Evolutionary conservation across 345 rosid genomes (phyloP), one percentile per base, ranked within the genome.

Genomic region (Durio zibethinus): DNA sequence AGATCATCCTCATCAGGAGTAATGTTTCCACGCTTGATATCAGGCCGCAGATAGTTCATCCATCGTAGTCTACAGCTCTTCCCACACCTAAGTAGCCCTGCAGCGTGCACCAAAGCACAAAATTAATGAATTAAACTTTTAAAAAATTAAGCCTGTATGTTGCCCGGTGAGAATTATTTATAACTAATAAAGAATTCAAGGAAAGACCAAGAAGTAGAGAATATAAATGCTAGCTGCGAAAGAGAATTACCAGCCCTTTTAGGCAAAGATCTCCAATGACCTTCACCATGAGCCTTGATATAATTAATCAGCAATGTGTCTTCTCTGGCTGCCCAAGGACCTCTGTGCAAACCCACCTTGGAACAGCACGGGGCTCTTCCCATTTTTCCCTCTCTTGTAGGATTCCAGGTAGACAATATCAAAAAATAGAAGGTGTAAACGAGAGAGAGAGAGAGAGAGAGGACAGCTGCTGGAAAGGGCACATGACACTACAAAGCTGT

Each of bases 31-130:
- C 87, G 62, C 78, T 84, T 87, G 48, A 87, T 82, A 66, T 81
- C 87, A 0, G 90, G 88, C 29, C 90, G 65, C 21, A 85, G 85
- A 76, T 87, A 87, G 76, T 87, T 87, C 87, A 85, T 48, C 90
- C 90, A 87, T 65, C 88, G 74, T 10, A 87, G 80, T 76, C 90
- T 80, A 68, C 90, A 87, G 70, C 90, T 87, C 79, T 85, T 87
- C 25, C 88, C 90, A 36, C 90, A 87, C 69, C 88, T 72, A 15
- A 87, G 90, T 2, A 85, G 74, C 78, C 66, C 66, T 61, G 64
- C 27, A 4, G 2, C 25, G 16, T 59, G 6, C 64, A 27, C 36
- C 36, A 60, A 60, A 25, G 12, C 6, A 5, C 10, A 6, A 61
- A 59, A 61, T 31, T 4, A 31, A 31, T 15, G 20, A 31, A 61